phyloP scores from a whole-genome alignment of 768 basidiomycete genomes.

The Tricholomella constricta region DNA sequence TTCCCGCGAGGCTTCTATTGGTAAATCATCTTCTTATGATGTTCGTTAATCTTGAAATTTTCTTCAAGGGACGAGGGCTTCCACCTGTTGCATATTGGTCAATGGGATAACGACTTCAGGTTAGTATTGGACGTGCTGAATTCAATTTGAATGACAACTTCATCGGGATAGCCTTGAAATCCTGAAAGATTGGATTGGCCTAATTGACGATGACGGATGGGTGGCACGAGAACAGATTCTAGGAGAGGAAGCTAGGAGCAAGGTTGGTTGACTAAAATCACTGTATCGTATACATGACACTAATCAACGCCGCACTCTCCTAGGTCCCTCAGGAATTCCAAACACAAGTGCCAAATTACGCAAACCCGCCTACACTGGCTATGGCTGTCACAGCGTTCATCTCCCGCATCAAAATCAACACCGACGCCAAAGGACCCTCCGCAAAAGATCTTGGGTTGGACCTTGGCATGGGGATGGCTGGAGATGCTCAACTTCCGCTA shows the following conservation, averaged over 20 bases:
- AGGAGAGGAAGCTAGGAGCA: constrained; percentile 95
- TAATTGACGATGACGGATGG: constrained; percentile 96
- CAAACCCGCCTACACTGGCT: constrained; percentile 92
- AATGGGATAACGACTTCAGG: constrained; percentile 92
- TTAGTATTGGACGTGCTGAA: constrained; percentile 19
- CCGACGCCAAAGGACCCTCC: constrained; percentile 44
- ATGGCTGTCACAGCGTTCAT: constrained; percentile 95
- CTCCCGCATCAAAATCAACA: constrained; percentile 55
- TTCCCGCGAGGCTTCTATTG: constrained; percentile 99
- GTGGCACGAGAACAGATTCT: constrained; percentile 96
- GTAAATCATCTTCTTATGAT: constrained; percentile 35
- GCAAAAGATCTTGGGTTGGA: constrained; percentile 69
- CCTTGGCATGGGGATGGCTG: constrained; percentile 49
- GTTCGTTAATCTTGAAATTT: constrained; percentile 14
- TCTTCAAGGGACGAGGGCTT: constrained; percentile 90
- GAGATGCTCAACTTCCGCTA: constrained; percentile 52
- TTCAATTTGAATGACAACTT: not conserved
- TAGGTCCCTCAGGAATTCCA: constrained; percentile 90
- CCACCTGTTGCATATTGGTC: constrained; percentile 88
- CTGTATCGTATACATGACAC: not conserved
- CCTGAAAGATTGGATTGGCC: constrained; percentile 82
- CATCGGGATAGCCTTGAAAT: constrained; percentile 70
- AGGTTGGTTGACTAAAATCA: constrained; percentile 42
- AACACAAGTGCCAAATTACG: constrained; percentile 91
- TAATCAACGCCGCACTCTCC: not conserved